Conservation (phyloP, 164 flowering plant species). For the Umbellularia californica region DNA sequence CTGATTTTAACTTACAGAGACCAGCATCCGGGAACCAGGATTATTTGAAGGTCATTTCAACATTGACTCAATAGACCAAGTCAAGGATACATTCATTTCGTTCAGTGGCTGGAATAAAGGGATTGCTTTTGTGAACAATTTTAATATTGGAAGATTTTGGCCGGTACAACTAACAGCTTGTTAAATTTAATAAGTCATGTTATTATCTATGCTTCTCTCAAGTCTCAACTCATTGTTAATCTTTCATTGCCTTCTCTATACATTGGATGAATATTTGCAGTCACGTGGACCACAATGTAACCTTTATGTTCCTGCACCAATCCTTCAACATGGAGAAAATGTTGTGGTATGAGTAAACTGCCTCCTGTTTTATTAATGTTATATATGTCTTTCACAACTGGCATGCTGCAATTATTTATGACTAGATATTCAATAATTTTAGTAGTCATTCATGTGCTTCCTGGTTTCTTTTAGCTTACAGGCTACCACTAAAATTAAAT, state of each 20-base stretch:
- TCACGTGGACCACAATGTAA: conserved; percentile 84
- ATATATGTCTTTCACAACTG: neutral
- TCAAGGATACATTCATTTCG: conserved; percentile 68
- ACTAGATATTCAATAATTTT: no score
- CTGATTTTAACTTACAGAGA: conserved; percentile 29
- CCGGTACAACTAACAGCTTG: conserved; percentile 44
- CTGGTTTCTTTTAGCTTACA: neutral
- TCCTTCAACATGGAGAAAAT: conserved; percentile 64
- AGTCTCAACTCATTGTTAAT: neutral
- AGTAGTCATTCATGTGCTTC: neutral
- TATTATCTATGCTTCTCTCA: neutral
- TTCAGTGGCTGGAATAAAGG: conserved; percentile 91
- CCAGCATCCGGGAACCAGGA: conserved; percentile 40
- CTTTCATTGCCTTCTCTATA: neutral
- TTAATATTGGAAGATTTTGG: conserved; percentile 92
- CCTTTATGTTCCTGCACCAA: conserved; percentile 90
- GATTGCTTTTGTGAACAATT: conserved; percentile 64
- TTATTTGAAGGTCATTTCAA: conserved; percentile 52
- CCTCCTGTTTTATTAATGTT: neutral
- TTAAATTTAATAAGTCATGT: neutral
- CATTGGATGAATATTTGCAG: conserved; percentile 35
- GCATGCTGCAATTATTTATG: neutral
- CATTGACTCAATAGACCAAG: conserved; percentile 28
- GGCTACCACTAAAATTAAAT: no score
- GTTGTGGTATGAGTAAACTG: conserved; percentile 48